Conservation (phyloP, 2,329 filamentous ascomycete species). For the Aureobasidium sp. region DNA sequence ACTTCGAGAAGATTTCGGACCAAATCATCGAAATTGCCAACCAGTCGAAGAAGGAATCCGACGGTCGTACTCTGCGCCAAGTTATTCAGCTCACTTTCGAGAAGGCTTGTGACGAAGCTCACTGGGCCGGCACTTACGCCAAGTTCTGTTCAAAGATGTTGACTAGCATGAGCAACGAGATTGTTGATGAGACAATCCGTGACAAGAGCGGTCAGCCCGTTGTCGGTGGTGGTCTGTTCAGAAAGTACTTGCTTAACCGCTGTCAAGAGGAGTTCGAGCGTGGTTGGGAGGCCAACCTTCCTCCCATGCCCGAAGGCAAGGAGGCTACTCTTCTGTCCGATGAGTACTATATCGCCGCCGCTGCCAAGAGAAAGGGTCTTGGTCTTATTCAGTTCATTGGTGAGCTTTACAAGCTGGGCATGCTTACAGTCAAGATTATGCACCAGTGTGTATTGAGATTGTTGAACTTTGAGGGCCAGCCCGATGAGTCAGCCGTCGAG, state of each 20-base stretch:
- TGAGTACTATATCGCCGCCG: conserved; percentile 89
- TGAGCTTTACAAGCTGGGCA: conserved; percentile 96
- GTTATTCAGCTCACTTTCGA: conserved; percentile 99
- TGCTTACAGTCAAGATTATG: conserved; percentile 99
- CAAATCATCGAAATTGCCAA: conserved; percentile 88
- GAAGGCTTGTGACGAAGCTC: conserved; percentile 95
- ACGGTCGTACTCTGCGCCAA: conserved; percentile 89
- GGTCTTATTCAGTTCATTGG: conserved; percentile 99
- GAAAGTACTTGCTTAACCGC: conserved; percentile 96
- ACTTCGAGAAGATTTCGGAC: conserved; percentile 90
- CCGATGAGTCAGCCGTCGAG: conserved; percentile 94
- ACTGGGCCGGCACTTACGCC: conserved; percentile 98
- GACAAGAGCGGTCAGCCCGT: conserved; percentile 86
- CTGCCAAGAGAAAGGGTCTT: conserved; percentile 91
- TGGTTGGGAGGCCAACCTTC: conserved; percentile 87
- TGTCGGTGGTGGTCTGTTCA: conserved; percentile 87
- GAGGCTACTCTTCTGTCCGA: conserved; percentile 84
- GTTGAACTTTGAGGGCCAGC: conserved; percentile 86
- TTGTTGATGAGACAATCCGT: conserved; percentile 88
- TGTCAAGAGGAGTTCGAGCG: conserved; percentile 99
- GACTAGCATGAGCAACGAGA: conserved; percentile 86
- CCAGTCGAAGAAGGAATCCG: conserved; percentile 90
- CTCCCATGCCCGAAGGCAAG: conserved; percentile 65
- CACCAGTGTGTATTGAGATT: conserved; percentile 97
- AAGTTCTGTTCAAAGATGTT: conserved; percentile 98